Base-by-base conservation (phyloP, 1,139 yeast genomes). In the Meyerozyma guilliermondii region DNA sequence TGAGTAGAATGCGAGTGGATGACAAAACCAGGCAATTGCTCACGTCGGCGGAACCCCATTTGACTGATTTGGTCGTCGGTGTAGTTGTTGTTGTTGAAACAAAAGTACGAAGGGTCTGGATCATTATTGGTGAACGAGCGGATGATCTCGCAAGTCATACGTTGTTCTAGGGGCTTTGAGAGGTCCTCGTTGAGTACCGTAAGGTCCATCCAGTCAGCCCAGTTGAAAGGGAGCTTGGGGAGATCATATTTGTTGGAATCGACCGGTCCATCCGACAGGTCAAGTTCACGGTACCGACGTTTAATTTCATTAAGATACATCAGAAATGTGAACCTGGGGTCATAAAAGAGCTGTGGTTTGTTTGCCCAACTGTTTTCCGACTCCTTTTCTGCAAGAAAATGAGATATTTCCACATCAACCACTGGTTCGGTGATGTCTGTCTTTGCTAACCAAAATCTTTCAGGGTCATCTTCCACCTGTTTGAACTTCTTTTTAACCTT, bases 1-100 rank as follows among this genome's bases (percentile, higher is more conserved):
- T 54, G 58, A 2, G 34, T 38, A 8, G 63, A 54, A 46, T 66
- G 71, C 31, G 22, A 44, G 31, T 43, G 45, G 27, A 56, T 50
- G 6, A 56, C 44, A 6, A 48, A 50, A 5, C 49, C 50, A 2
- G 60, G 60, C 11, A 56, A 39, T 31, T 53, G 55, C 1, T 45
- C 50, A 3, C 39, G 33, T 7, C 43, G 35, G 5, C 31, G 18
- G 39, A 43, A 53, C 6, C 58, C 59, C 9, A 47, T 38, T 5
- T 20, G 24, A 14, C 41, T 45, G 31, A 48, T 22, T 6, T 47
- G 44, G 18, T 40, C 46, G 16, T 45, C 43, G 3, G 45, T 26
- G 16, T 43, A 26, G 2, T 41, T 41, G 6, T 40, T 29, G 16
- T 44, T 47, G 26, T 39, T 33, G 16, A 23, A 37, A 35, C 59